phyloP scores from a whole-genome alignment of 352 stramenopile genomes.

The Globisporangium nagaii region DNA sequence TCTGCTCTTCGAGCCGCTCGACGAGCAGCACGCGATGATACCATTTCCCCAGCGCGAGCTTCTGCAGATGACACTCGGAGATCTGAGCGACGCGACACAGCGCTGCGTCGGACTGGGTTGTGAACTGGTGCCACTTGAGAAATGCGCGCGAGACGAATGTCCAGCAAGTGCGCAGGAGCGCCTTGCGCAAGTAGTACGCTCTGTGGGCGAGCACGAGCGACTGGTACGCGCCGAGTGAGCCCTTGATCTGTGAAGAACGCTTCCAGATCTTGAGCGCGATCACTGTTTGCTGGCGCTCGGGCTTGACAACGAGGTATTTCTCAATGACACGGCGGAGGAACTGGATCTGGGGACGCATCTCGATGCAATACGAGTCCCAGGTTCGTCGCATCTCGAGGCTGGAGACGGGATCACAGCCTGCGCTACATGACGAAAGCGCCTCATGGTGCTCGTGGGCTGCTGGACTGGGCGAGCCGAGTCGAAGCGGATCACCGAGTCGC shows the following conservation, averaged over 20 bases:
- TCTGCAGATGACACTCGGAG: background rate
- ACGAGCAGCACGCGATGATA: slow-evolving; percentile 3
- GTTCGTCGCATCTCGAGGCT: background rate
- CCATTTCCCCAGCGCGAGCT: slow-evolving; percentile 4
- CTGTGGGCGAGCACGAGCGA: background rate
- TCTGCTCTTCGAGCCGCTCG: slow-evolving; percentile 2
- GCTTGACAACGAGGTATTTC: background rate
- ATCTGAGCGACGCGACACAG: background rate
- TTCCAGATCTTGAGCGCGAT: background rate
- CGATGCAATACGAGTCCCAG: background rate
- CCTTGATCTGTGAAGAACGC: background rate
- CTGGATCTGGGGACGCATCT: background rate
- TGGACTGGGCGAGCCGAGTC: background rate
- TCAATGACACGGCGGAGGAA: background rate
- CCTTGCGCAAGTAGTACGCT: slow-evolving; percentile 2
- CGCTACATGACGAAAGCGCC: background rate
- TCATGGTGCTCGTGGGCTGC: background rate
- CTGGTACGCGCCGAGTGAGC: background rate
- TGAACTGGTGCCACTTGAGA: slow-evolving; percentile 2
- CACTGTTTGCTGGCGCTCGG: background rate
- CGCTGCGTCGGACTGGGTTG: background rate
- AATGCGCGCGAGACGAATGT: background rate
- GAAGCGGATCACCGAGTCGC: background rate
- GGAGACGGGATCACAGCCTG: background rate
- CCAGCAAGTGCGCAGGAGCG: slow-evolving; percentile 2